A percentile compares a stretch with the other conserved stretches of the same genome.
Evolutionary conservation across 1,139 yeast species (phyloP).

Genomic region (Scheffersomyces titani): DNA sequence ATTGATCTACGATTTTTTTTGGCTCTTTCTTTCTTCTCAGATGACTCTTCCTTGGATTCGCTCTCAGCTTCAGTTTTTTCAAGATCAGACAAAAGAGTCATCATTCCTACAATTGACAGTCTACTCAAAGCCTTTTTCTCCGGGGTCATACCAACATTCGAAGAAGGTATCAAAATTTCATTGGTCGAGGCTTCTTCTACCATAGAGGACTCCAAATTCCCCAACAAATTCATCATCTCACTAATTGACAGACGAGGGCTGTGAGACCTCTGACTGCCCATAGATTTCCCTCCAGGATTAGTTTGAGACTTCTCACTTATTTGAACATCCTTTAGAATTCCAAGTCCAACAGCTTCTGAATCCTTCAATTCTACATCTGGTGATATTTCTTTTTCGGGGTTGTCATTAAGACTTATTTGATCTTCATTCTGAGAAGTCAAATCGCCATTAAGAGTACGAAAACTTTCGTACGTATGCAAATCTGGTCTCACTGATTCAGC

Average conservation of each 20-base stretch:
- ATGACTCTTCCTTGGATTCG: conserved; percentile 7
- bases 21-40: conserved; percentile 8
- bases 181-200: background rate
- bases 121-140: conserved; percentile 4
- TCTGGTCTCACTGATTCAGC: background rate
- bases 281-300: background rate
- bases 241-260: conserved; percentile 16
- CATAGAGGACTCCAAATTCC: conserved; percentile 12
- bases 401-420: background rate
- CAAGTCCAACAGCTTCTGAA: background rate
- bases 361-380: conserved; percentile 15
- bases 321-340: background rate
- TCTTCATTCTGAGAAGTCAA: background rate
- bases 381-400: conserved; percentile 11
- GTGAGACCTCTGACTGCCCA: background rate
- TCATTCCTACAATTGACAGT: conserved; percentile 18
- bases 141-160: background rate
- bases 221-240: conserved; percentile 20
- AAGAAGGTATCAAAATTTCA: background rate
- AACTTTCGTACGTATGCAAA: background rate
- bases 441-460: background rate
- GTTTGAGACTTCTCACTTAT: background rate
- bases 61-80: conserved; percentile 2
- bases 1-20: conserved; percentile 23
- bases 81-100: conserved; percentile 18